Evolutionary conservation across 164 flowering plant genomes (phyloP).

Genomic region (Liquidambar formosana): DNA sequence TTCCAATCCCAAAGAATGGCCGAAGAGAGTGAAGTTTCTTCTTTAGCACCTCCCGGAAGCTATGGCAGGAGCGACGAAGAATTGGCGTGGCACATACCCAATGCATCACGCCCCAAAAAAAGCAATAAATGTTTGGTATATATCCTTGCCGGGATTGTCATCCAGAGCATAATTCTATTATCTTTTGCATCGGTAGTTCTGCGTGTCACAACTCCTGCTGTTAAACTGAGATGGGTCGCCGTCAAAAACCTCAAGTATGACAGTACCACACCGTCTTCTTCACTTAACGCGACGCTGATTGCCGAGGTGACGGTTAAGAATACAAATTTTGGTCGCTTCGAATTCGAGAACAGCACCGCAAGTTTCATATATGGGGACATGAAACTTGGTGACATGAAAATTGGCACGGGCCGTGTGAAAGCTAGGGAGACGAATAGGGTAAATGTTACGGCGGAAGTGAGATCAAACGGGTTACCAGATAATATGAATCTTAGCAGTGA

Average conservation of each 20-base stretch:
- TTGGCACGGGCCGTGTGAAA: not conserved
- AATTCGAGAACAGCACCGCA: constrained; percentile 12
- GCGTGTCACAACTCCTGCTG: constrained; percentile 16
- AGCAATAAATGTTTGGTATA: constrained; percentile 21
- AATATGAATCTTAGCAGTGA: not conserved
- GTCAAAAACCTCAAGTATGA: constrained; percentile 17
- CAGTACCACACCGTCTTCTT: constrained; percentile 13
- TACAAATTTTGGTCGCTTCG: constrained; percentile 35
- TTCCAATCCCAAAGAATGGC: no score
- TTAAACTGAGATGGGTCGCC: constrained; percentile 14
- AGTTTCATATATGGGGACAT: constrained; percentile 18
- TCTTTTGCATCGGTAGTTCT: constrained; percentile 20
- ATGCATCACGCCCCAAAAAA: no score
- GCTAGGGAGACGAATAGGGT: not conserved
- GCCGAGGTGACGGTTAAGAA: constrained; percentile 24
- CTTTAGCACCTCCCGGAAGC: not conserved
- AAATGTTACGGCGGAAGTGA: not conserved
- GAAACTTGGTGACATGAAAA: constrained; percentile 7
- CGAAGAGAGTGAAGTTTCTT: no score
- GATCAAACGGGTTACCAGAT: not conserved
- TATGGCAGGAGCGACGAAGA: no score
- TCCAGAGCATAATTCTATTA: constrained; percentile 11
- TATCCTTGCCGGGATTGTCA: constrained; percentile 20
- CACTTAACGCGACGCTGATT: constrained; percentile 19
- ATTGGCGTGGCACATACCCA: no score